These are phyloP conservation scores for Alternaria consortialis DNA, from an alignment of 2,329 filamentous ascomycete species.

Conservation along the genomic window DNA sequence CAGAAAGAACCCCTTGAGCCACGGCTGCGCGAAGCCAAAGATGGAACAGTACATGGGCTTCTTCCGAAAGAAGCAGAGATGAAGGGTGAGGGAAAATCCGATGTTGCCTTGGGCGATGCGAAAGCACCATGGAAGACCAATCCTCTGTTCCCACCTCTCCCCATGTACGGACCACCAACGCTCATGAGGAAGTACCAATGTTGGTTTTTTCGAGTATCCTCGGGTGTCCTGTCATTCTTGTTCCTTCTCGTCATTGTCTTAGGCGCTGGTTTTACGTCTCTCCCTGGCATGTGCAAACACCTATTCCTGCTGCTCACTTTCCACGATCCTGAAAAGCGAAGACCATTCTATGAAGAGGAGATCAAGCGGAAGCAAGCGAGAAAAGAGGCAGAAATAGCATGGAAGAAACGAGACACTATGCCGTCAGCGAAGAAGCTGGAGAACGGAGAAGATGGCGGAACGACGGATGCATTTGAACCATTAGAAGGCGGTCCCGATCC, in stretches of 20 bases:
- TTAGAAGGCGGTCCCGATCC: conserved; percentile 83
- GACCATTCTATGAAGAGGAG: conserved; percentile 81
- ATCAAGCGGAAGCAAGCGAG: conserved; percentile 65
- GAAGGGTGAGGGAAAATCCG: conserved; percentile 55
- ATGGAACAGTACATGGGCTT: conserved; percentile 54
- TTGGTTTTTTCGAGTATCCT: conserved; percentile 69
- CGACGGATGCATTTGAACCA: conserved; percentile 70
- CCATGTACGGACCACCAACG: conserved; percentile 80
- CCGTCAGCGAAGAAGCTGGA: conserved; percentile 46
- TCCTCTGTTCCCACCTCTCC: conserved; percentile 84
- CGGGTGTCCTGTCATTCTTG: conserved; percentile 77
- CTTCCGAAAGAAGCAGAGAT: conserved; percentile 33
- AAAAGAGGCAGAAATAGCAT: conserved; percentile 67
- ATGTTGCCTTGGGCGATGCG: conserved; percentile 55
- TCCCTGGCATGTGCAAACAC: conserved; percentile 62
- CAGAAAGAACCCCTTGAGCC: conserved; percentile 36
- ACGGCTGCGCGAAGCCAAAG: conserved; percentile 52
- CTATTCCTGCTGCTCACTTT: conserved; percentile 65
- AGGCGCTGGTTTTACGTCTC: conserved; percentile 74
- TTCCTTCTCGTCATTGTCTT: conserved; percentile 81
- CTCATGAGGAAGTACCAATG: conserved; percentile 71
- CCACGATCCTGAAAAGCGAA: conserved; percentile 65
- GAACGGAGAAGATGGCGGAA: conserved; percentile 50
- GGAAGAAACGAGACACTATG: conserved; percentile 60
- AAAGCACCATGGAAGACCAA: conserved; percentile 74